Base-by-base conservation (phyloP, 225 moss, liverwort and hornwort genomes). In the Sphagnum contortum region DNA sequence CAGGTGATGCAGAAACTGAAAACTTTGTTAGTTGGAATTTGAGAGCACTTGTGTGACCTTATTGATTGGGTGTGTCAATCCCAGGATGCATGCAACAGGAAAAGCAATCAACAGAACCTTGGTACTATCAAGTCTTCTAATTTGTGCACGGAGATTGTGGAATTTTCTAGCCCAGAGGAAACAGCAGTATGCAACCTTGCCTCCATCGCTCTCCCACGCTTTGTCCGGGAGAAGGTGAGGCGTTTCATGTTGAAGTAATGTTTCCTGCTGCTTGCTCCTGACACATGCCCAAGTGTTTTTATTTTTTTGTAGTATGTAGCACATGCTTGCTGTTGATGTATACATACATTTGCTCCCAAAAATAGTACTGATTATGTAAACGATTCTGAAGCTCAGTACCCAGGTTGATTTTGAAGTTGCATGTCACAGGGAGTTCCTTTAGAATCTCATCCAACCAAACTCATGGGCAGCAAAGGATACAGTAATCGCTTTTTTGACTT, bases 71-170 rank as follows among this genome's bases (percentile, higher is more conserved):
- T 29, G 29, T 1, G 29, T 29, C 1, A 1, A 29, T 29, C 29
- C 29, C 29, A 29, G 29, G 29, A 29, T 29, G 29, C 29, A 29
- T 29, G 29, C 29, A 29, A 29, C 29, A 29, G 29, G 29, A 29
- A 29, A 29, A 29, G 29, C 29, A 29, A 29, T 29, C 29, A 29
- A 29, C 29, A 29, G 66, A 83, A 83, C 44, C 64, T 83, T 12
- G 83, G 83, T 12, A 83, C 83, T 3, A 83, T 83, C 45, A 83
- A 79, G 49, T 83, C 79, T 48, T 79, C 83, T 4, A 83, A 83
- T 51, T 71, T 83, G 0, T 79, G 83, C 57, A 79, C 79, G 0
- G 83, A 83, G 69, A 77, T 83, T 57, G 49, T 83, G 7, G 79
- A 83, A 59, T 76, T 73, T 56, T 57, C 76, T 5, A 47, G 76